Conservation (phyloP, 805 yeast genomes). For the Hanseniaspora singularis region DNA sequence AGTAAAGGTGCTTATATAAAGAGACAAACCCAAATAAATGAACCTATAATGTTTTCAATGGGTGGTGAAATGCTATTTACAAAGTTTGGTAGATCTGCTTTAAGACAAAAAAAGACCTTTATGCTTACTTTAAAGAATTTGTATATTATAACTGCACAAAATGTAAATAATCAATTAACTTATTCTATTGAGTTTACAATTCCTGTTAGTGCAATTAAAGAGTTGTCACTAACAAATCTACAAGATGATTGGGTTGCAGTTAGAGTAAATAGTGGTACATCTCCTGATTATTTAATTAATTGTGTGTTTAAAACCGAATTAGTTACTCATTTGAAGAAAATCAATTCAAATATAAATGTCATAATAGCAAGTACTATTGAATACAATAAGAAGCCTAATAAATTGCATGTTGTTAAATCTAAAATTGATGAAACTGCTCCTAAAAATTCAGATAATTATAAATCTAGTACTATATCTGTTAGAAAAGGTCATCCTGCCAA, state of each 20-base stretch:
- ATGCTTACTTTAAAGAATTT: conserved; percentile 52
- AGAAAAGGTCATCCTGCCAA: conserved; percentile 66
- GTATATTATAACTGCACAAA: conserved; percentile 60
- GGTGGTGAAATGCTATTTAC: conserved; percentile 72
- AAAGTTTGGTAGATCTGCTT: conserved; percentile 87
- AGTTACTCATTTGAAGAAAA: conserved; percentile 54
- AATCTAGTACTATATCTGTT: conserved; percentile 77
- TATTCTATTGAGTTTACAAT: conserved; percentile 54
- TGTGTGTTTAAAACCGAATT: conserved; percentile 83
- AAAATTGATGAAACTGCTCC: conserved; percentile 55
- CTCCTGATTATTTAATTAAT: conserved; percentile 72
- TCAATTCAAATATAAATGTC: conserved; percentile 47
- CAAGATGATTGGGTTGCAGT: conserved; percentile 90
- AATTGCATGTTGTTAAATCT: conserved; percentile 59
- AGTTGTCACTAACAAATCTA: conserved; percentile 55
- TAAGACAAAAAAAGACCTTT: conserved; percentile 59
- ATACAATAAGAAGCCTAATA: conserved; percentile 87
- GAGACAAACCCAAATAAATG: conserved; percentile 57
- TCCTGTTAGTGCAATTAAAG: conserved; percentile 46
- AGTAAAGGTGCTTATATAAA: conserved; percentile 66
- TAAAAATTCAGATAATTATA: conserved; percentile 56
- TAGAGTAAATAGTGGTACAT: conserved; percentile 28
- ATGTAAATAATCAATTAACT: conserved; percentile 48
- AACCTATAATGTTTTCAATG: conserved; percentile 60
- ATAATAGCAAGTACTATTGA: conserved; percentile 59